Evolutionary conservation across 139 green algal genomes (phyloP).

Genomic region (Closterium sp.): DNA sequence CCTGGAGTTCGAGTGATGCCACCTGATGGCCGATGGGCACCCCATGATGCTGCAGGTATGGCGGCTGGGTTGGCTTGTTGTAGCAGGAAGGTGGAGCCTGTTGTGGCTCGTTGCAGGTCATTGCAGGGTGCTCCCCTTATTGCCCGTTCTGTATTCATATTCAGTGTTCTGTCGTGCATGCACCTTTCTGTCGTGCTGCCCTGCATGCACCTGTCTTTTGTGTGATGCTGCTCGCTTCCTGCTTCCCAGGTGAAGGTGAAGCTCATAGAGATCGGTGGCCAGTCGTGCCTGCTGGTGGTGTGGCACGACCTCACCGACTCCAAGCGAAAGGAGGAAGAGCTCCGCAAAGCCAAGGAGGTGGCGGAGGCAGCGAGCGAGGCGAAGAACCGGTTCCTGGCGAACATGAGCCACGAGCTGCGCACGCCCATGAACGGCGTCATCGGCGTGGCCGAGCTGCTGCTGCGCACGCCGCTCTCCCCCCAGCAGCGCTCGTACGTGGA

Average conservation of each 20-base stretch:
- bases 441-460: slow-evolving; percentile 59
- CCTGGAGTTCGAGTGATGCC: no score
- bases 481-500: slow-evolving; percentile 56
- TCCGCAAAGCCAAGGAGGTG: background rate
- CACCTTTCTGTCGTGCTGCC: no score
- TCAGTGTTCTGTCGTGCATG: no score
- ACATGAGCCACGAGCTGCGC: background rate
- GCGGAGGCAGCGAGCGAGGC: background rate
- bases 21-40: no score
- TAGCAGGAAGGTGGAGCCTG: no score
- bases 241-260: background rate
- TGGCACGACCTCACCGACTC: background rate
- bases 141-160: no score
- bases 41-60: background rate
- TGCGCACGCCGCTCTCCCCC: slow-evolving; percentile 51
- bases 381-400: background rate
- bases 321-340: background rate
- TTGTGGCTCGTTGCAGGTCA: no score
- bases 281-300: background rate
- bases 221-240: no score
- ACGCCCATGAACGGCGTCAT: slow-evolving; percentile 54
- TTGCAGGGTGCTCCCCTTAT: no score
- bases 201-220: no score
- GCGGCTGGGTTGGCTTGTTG: no score
- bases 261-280: background rate